phyloP scores from a whole-genome alignment of 169 alveolate genomes.

The Besnoitia besnoiti region DNA sequence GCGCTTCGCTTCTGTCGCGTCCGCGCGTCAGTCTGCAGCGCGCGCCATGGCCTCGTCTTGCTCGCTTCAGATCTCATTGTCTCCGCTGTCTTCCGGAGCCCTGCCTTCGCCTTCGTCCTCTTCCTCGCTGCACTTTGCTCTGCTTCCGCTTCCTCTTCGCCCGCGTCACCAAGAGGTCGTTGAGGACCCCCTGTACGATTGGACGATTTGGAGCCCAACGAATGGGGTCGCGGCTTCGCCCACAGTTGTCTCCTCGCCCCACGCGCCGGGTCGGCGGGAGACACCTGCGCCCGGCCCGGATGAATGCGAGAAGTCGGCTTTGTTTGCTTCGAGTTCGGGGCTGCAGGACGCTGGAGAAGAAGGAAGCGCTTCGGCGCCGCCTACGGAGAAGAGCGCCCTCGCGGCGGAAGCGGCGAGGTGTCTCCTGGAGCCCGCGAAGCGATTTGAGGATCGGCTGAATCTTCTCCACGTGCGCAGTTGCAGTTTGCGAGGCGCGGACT shows the following conservation, averaged over 20 bases:
- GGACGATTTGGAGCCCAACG: background rate
- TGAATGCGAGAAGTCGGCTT: no score
- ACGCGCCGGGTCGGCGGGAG: no score
- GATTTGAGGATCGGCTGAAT: conserved; percentile 5
- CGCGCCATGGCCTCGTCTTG: background rate
- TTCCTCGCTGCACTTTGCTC: background rate
- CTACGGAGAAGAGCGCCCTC: background rate
- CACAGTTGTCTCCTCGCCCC: no score
- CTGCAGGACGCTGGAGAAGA: no score
- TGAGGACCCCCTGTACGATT: background rate
- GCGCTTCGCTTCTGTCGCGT: background rate
- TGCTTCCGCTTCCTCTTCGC: conserved; percentile 4
- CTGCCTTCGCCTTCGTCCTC: background rate
- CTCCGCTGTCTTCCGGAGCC: background rate
- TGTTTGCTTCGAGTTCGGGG: no score
- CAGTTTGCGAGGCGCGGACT: background rate
- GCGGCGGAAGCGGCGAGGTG: background rate
- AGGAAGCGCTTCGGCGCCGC: background rate
- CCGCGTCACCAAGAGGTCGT: background rate
- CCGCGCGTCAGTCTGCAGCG: background rate
- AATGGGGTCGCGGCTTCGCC: no score
- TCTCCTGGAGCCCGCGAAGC: background rate
- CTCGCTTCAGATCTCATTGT: background rate
- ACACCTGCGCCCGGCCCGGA: no score
- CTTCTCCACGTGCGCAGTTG: background rate